A percentile compares a stretch with the other conserved stretches of the same genome.
These are phyloP conservation scores for Pestalotiopsis sp. DNA, from an alignment of 2,329 filamentous ascomycete species.

Conservation along the genomic window DNA sequence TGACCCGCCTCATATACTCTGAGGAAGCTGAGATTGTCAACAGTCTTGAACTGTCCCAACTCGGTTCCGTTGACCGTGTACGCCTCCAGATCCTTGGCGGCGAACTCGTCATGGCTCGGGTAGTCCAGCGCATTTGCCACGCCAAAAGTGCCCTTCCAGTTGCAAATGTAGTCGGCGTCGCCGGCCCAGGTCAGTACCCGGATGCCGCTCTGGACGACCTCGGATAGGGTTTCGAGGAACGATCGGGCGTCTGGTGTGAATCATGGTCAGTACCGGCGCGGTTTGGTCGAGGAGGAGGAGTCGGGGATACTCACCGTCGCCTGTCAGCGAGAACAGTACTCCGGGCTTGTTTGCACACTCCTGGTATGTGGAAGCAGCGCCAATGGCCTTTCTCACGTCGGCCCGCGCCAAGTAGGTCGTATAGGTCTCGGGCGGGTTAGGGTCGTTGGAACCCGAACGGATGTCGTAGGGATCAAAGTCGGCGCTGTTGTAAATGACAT, in stretches of 20 bases:
- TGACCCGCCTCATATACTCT: constrained; percentile 52
- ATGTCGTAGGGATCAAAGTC: constrained; percentile 53
- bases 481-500: constrained; percentile 23
- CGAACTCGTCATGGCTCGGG: constrained; percentile 42
- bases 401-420: constrained; percentile 40
- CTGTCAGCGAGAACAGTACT: constrained; percentile 41
- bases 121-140: constrained; percentile 49
- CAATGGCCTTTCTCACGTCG: constrained; percentile 44
- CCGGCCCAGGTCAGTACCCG: constrained; percentile 58
- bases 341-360: constrained; percentile 43
- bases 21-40: constrained; percentile 50
- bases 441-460: constrained; percentile 38
- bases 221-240: constrained; percentile 43
- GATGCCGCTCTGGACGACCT: constrained; percentile 51
- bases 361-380: constrained; percentile 42
- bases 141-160: constrained; percentile 51
- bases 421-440: constrained; percentile 43
- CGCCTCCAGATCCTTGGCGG: constrained; percentile 42
- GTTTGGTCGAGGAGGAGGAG: too few relatives aligned
- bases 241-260: constrained; percentile 18
- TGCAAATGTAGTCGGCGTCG: constrained; percentile 55
- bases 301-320: constrained; percentile 35
- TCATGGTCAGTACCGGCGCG: not conserved
- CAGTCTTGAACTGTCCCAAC: constrained; percentile 48
- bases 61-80: constrained; percentile 14